Evolutionary conservation across 495 filamentous ascomycete species (phyloP), one percentile per base, ranked within the genome.

Genomic region (Neurospora sp.): DNA sequence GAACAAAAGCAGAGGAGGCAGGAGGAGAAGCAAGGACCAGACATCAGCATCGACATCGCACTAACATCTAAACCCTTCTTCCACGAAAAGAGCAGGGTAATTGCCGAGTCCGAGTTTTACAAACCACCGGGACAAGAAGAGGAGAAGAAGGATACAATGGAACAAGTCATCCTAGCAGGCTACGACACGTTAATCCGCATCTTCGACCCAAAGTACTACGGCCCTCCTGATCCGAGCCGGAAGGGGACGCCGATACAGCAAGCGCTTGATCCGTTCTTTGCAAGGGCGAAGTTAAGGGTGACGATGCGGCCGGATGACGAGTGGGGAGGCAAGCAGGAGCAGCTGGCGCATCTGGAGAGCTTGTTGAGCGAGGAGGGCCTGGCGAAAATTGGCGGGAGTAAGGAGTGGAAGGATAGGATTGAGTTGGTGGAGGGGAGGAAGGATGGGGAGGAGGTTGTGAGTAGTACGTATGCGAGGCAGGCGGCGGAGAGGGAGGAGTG

Each of bases 131-230:
- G n/a, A 48, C 27, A 31, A 31, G 27, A 31, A 31, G 27, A 48
- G 2, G n/a, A 40, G 4, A 48, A 77, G 16, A 12, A 11, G 39
- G 59, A 81, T 10, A 79, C 79, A 0, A 74, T 48, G 20, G 86
- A 89, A 73, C 93, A 96, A 77, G 83, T 94, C 22, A 93, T 96
- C 82, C 86, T 99, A 20, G 90, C 89, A 0, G 95, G 95, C 40
- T 98, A 89, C 77, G 95, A 99, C 82, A 97, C 95, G 0, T 78
- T 98, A 40, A 90, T 93, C 22, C 89, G 95, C 37, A 90, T 98
- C 70, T 89, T 97, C 78, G 84, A 93, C 73, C 81, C 91, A 1
- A 95, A 92, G 78, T 98, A 98, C 80, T 99, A 99, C 79, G 71
- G 72, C 3, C 85, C 88, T 27, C 87, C 84, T 18, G 53, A 61